Conservation (phyloP, 371 early-diverging fungal genomes). For the Nematocida sp. region DNA sequence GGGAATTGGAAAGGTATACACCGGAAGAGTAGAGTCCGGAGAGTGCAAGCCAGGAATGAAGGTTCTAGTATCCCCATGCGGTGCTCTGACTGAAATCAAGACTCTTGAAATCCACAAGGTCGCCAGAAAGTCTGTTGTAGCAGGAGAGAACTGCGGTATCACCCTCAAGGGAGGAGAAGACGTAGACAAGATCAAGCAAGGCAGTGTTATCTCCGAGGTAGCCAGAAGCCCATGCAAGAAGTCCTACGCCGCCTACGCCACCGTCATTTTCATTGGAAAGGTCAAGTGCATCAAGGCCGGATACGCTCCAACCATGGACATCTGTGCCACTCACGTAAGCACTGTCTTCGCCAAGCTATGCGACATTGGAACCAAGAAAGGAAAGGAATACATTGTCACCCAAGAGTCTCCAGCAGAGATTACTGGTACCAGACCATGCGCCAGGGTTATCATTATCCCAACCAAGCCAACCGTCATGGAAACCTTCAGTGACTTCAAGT, state of each 20-base stretch:
- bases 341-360: constrained; percentile 49
- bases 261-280: constrained; percentile 49
- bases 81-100: constrained; percentile 57
- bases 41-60: constrained; percentile 79
- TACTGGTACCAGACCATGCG: constrained; percentile 30
- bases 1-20: constrained; percentile 93
- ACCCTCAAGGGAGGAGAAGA: constrained; percentile 52
- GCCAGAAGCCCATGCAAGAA: constrained; percentile 44
- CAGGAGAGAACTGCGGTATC: constrained; percentile 63
- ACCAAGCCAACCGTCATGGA: constrained; percentile 61
- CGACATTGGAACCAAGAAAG: constrained; percentile 50
- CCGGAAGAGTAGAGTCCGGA: constrained; percentile 93
- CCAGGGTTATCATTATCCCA: constrained; percentile 55
- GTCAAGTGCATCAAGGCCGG: constrained; percentile 54
- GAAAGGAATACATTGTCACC: constrained; percentile 27
- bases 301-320: constrained; percentile 61
- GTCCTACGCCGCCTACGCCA: constrained; percentile 44
- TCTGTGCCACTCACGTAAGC: constrained; percentile 60
- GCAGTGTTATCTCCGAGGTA: constrained; percentile 56
- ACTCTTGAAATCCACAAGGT: constrained; percentile 62
- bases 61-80: constrained; percentile 66
- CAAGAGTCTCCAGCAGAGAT: constrained; percentile 41
- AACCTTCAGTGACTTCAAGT: constrained; percentile 51
- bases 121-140: constrained; percentile 36
- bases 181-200: constrained; percentile 57